Percentiles rank a stretch among this genome's conserved stretches.
Conservation (phyloP, 176 grass and related monocot species). For the Dendrocalamus sinicus region DNA sequence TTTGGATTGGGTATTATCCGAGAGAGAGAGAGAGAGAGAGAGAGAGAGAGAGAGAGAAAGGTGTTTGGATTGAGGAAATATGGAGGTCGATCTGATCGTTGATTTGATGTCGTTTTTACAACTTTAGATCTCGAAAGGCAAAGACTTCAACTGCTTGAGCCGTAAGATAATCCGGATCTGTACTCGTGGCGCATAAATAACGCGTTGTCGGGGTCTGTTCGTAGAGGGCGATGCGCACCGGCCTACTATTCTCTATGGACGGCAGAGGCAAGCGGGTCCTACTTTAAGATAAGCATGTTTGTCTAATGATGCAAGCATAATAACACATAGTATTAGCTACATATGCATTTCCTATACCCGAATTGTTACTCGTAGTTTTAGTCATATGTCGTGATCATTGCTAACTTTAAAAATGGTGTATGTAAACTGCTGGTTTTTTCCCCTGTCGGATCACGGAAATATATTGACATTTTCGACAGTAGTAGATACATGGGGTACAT, state of each 20-base stretch:
- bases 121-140: slow-evolving; percentile 1
- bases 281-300: slow-evolving; percentile 20
- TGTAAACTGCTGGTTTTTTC: neutral
- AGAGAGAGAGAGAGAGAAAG: neutral
- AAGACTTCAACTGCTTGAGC: neutral
- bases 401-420: neutral
- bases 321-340: neutral
- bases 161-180: neutral
- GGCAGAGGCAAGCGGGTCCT: neutral
- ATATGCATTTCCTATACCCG: neutral
- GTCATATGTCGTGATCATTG: neutral
- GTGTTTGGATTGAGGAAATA: slow-evolving; percentile 10
- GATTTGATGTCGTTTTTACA: neutral
- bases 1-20: neutral
- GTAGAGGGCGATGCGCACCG: slow-evolving; percentile 24
- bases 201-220: neutral
- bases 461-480: neutral
- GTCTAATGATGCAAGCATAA: neutral
- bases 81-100: neutral
- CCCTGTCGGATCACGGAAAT: neutral
- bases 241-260: neutral
- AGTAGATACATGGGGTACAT: too few relatives aligned
- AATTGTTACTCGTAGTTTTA: neutral
- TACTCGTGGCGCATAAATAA: neutral
- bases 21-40: neutral